Percentiles rank a stretch among this genome's conserved stretches.
phyloP scores from a whole-genome alignment of 129 eudicot species.

The Flaveria bidentis region DNA sequence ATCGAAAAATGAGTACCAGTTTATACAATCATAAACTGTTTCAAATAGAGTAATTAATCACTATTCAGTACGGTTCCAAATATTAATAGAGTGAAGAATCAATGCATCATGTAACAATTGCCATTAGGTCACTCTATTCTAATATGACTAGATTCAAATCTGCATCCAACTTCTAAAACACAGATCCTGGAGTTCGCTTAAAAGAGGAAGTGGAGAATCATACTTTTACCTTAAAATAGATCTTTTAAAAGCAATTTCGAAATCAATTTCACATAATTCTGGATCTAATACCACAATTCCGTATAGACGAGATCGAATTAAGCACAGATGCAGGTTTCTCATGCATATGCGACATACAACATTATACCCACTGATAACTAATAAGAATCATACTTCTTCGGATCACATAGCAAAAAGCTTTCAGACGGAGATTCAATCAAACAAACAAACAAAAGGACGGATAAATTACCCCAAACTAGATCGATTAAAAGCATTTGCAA shows the following conservation, averaged over 20 bases:
- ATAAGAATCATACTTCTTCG: background rate
- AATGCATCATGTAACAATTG: background rate
- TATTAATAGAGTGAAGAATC: background rate
- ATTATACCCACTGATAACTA: background rate
- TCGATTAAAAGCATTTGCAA: background rate
- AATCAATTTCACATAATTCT: background rate
- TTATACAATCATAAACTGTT: slow-evolving; percentile 5
- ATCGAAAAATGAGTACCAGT: background rate
- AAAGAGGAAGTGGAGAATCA: background rate
- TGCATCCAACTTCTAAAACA: slow-evolving; percentile 21
- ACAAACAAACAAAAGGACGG: background rate
- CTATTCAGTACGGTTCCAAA: background rate
- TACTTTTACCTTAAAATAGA: background rate
- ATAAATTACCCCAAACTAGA: background rate
- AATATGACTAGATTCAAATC: background rate
- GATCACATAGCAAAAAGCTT: background rate
- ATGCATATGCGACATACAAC: slow-evolving; percentile 11
- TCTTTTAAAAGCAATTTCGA: background rate
- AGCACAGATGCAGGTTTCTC: background rate
- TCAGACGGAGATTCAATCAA: slow-evolving; percentile 7
- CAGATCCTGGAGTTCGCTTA: slow-evolving; percentile 12
- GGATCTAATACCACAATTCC: slow-evolving; percentile 26
- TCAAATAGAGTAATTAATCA: slow-evolving; percentile 17
- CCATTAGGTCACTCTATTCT: background rate
- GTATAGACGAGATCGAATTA: background rate